Evolutionary conservation across 2,329 filamentous ascomycete species (phyloP), one percentile per base, ranked within the genome.

Genomic region (Chaetomium globosum): DNA sequence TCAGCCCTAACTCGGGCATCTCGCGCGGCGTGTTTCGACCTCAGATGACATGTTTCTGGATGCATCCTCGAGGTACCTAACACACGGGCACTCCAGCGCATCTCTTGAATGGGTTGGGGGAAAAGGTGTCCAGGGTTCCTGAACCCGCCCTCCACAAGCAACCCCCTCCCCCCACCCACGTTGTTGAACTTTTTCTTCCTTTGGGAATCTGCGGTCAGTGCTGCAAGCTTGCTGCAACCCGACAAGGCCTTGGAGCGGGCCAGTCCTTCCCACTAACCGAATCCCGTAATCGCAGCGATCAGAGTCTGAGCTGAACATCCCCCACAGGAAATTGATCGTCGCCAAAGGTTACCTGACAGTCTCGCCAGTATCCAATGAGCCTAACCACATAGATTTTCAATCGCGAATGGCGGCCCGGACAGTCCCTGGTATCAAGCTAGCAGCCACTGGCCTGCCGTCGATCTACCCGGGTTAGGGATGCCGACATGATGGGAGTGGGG

Each of bases 231-330:
- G 39, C 39, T 43, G 39, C 39, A 19, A 43, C 39, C 39, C 16
- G 19, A 16, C 39, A 43, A n/a, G 39, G 39, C 16, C 46, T 23
- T 12, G n/a, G 8, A 8, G n/a, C 46, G n/a, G 46, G 46, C n/a
- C n/a, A 48, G 46, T 23, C 46, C 46, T 48, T 33, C n/a, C 33
- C 26, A 46, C 54, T 63, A 63, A 19, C 61, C 53, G 4, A 36
- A 3, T 63, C 19, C 7, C 30, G 61, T 31, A 52, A 16, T 13
- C 21, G 13, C 16, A 13, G 61, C 43, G 43, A 61, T 23, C 30
- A 48, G 9, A 46, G 31, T 16, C 48, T 19, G n/a, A 63, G 61
- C 61, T 63, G 61, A 26, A 43, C 54, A 23, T 58, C 61, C 54
- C 5, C 12, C 16, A 7, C 1, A 19, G 61, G 61, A 30, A 63